Base-by-base conservation (phyloP, 352 stramenopile species). In the Phytophthora colocasiae region DNA sequence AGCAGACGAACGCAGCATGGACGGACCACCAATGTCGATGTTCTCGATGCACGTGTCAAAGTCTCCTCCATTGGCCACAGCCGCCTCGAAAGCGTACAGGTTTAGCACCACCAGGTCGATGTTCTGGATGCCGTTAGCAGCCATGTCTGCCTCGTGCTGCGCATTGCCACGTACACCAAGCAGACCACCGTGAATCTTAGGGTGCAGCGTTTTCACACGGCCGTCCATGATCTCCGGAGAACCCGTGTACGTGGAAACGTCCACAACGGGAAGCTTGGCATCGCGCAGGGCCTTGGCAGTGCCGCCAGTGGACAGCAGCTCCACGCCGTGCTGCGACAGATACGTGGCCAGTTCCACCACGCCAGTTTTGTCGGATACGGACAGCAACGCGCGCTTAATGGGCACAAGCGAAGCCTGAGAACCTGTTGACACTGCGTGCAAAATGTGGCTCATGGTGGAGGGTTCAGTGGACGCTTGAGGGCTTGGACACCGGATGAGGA, bases 41-140 rank as follows among this genome's bases (percentile, higher is more conserved):
- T 99, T 99, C 78, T 99, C 98, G 71, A 99, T 98, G 86, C 97
- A 99, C 67, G 97, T 98, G 73, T 98, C 97, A 71, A 99, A 99
- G 63, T 94, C 85, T 22, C 87, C 77, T 39, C 85, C 87, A 31
- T 80, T 89, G 15, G 93, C 91, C 14, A 99, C 98, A 4, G 98
- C 99, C 4, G 90, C 87, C 71, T 99, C 97, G 71, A 99, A 99
- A 14, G 98, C 96, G 81, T 99, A 99, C 29, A 99, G 80, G 80
- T 99, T 99, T 45, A 99, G 84, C 63, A 99, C 95, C 15, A 99
- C 98, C 65, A 99, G 91, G 76, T 99, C 98, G 76, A 99, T 99
- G 54, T 92, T 90, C 66, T 96, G 81, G 75, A 99, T 99, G 60
- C 89, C 94, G 74, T 99, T 97, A 43, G 88, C 85, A 43, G 86